Evolutionary conservation across 2,329 filamentous ascomycete genomes (phyloP), one percentile per base, ranked within the genome.

Genomic region (Colletotrichum ledebouriae): DNA sequence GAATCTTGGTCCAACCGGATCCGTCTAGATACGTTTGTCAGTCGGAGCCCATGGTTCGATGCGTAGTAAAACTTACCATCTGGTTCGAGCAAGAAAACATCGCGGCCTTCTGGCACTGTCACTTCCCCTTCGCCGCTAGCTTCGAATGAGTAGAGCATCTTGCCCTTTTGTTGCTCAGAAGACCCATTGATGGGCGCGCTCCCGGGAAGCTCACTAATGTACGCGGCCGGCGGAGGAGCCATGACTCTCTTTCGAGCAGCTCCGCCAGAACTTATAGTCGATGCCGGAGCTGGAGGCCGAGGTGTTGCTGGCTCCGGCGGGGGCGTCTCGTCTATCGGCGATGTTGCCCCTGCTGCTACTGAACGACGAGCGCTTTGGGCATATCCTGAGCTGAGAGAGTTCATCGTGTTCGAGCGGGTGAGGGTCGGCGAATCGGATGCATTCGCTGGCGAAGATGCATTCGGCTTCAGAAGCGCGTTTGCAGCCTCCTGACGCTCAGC

Each of bases 121-220:
- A 98, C 80, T 78, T 99, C 96, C 6, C 94, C 95, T 0, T 92
- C 90, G 1, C 91, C 92, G 60, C 85, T 91, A 9, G 91, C 92
- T 71, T 97, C 91, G 75, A 98, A 99, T 0, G 87, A 74, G 76
- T 98, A 99, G 1, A 98, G 73, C 94, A 98, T 97, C 79, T 91
- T 97, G 55, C 92, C 95, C 77, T 86, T 91, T 71, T 89, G 90
- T 74, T 92, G 88, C 63, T 84, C 76, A 9, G 77, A 76, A 63
- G 74, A 76, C 15, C 76, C 71, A 11, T 83, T 84, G 67, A 86
- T 86, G 0, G 81, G 75, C 15, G 81, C 71, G 75, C 81, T 80
- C 73, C 87, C 85, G 5, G 90, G 87, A 42, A 90, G 79, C 69
- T 92, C 87, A 71, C 88, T 91, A 69, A 96, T 85, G 75, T 97